These are phyloP conservation scores for Colletotrichum spaethianum DNA, from an alignment of 2,329 filamentous ascomycete species.

Conservation along the genomic window DNA sequence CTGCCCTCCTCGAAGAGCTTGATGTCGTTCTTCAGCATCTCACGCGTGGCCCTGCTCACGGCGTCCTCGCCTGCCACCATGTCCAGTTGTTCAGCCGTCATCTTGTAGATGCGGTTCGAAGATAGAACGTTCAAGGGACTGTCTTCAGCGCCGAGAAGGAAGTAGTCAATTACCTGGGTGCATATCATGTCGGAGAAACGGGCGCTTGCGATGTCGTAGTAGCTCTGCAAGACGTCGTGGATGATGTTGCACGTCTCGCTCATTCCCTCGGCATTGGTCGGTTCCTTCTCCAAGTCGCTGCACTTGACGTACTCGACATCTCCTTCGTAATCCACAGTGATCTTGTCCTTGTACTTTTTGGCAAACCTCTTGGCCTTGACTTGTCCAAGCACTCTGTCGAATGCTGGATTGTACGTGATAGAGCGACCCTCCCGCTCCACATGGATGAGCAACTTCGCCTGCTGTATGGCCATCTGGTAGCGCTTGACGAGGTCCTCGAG, in stretches of 20 bases:
- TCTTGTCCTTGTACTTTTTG: constrained; percentile 1
- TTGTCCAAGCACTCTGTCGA: constrained; percentile 55
- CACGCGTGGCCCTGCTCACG: constrained; percentile 55
- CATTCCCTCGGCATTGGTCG: neutral
- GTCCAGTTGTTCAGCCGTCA: constrained; percentile 65
- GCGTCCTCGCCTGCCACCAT: constrained; percentile 72
- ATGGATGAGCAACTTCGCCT: constrained; percentile 65
- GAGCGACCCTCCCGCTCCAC: constrained; percentile 64
- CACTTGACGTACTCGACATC: neutral
- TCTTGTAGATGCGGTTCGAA: constrained; percentile 61
- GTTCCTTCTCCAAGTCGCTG: neutral
- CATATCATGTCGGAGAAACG: constrained; percentile 75
- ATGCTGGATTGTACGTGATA: constrained; percentile 67
- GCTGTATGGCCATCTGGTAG: constrained; percentile 64
- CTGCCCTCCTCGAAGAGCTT: constrained; percentile 57
- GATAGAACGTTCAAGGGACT: constrained; percentile 69
- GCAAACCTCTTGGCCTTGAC: neutral
- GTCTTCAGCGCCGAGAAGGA: constrained; percentile 62
- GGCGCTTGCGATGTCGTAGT: constrained; percentile 73
- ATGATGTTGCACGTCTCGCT: constrained; percentile 62
- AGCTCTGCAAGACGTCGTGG: constrained; percentile 72
- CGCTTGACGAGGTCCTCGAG: constrained; percentile 59
- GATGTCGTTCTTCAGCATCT: constrained; percentile 61
- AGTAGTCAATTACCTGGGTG: constrained; percentile 69
- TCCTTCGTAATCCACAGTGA: rapidly evolving